Conservation (phyloP, 768 basidiomycete genomes). For the Leucocoprinus birnbaumii region DNA sequence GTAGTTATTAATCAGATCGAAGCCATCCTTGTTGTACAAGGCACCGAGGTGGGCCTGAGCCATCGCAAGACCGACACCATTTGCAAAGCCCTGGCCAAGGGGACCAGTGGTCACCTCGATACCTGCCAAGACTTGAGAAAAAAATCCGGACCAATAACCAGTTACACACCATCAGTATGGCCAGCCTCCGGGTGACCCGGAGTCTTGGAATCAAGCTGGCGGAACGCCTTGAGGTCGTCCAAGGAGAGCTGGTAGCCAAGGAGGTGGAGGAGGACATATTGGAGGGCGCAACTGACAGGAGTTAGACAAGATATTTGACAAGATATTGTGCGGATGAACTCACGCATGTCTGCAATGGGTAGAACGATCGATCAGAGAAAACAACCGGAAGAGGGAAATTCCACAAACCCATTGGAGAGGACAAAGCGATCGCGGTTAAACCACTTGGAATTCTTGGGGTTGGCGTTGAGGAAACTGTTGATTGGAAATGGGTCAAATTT, state of each 20-base stretch:
- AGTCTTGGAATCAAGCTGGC: slow-evolving; percentile 85
- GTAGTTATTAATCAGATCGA: slow-evolving; percentile 79
- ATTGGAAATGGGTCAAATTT: slow-evolving; percentile 2
- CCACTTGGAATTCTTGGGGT: slow-evolving; percentile 89
- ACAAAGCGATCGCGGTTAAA: slow-evolving; percentile 97
- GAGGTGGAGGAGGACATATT: slow-evolving; percentile 90
- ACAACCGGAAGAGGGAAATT: neutral
- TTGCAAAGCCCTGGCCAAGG: slow-evolving; percentile 92
- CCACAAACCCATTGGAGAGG: slow-evolving; percentile 85
- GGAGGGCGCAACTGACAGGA: slow-evolving; percentile 76
- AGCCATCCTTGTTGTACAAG: slow-evolving; percentile 85
- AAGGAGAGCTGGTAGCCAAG: slow-evolving; percentile 89
- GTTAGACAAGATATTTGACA: slow-evolving; percentile 4
- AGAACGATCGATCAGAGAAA: slow-evolving; percentile 9
- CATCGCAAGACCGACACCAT: slow-evolving; percentile 91
- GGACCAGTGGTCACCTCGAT: slow-evolving; percentile 95
- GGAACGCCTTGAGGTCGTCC: slow-evolving; percentile 92
- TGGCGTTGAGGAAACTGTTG: slow-evolving; percentile 78
- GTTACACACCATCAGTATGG: slow-evolving; percentile 43
- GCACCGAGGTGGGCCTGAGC: slow-evolving; percentile 90
- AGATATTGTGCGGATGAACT: slow-evolving; percentile 24
- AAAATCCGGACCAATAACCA: too few species aligned
- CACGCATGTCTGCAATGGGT: slow-evolving; percentile 63
- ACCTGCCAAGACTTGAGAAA: slow-evolving; percentile 30
- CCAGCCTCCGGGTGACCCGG: slow-evolving; percentile 88